These are phyloP conservation scores for Ophiostoma fasciatum DNA, from an alignment of 2,329 filamentous ascomycete genomes.

Conservation along the genomic window DNA sequence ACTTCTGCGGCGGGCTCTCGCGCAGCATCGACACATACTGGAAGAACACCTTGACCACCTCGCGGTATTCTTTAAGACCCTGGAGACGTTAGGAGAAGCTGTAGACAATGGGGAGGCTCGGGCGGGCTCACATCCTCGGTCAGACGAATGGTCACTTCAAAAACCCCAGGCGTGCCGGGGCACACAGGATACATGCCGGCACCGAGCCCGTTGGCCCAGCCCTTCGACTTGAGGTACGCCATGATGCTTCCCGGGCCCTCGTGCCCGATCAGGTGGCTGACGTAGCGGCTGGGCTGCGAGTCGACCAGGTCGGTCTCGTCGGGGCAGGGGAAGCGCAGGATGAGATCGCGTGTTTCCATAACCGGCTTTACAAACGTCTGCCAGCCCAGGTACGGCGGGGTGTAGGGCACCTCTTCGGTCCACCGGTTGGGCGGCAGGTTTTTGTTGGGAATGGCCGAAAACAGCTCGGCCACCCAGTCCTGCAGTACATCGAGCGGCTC, in stretches of 20 bases:
- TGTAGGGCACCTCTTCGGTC: conserved; percentile 35
- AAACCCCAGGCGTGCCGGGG: conserved; percentile 61
- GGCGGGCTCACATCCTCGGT: conserved; percentile 56
- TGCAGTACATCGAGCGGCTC: conserved; percentile 73
- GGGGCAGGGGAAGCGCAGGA: conserved; percentile 69
- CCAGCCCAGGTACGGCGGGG: conserved; percentile 36
- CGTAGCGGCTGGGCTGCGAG: conserved; percentile 69
- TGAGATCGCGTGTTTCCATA: conserved; percentile 69
- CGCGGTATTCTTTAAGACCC: conserved; percentile 64
- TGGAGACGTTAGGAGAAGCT: conserved; percentile 12
- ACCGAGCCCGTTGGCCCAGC: conserved; percentile 73
- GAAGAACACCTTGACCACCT: conserved; percentile 73
- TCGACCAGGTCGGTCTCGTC: conserved; percentile 72
- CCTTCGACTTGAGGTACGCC: conserved; percentile 76
- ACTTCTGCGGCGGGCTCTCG: conserved; percentile 67
- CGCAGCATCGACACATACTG: conserved; percentile 81
- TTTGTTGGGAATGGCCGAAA: conserved; percentile 70
- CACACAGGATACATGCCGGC: conserved; percentile 65
- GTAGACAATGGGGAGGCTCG: not conserved
- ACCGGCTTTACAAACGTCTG: conserved; percentile 84
- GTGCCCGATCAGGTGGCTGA: conserved; percentile 80
- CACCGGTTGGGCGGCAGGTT: conserved; percentile 48
- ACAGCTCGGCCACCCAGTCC: conserved; percentile 70
- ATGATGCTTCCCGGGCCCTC: conserved; percentile 88
- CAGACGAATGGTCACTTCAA: conserved; percentile 63